Conservation (phyloP, 352 stramenopile species). For the Globisporangium polare region DNA sequence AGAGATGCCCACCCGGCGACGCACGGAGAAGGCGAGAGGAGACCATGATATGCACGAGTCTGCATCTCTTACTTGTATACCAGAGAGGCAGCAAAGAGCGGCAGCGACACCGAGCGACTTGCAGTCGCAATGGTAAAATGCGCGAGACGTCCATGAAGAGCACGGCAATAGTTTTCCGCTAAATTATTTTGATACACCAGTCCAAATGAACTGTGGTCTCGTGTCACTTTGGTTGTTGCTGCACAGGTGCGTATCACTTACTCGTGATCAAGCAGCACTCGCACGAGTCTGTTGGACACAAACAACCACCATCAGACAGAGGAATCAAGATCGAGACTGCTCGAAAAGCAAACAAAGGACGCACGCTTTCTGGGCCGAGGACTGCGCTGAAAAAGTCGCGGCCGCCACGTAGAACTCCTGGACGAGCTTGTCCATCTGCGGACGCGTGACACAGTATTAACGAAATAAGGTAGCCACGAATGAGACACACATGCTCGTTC, state of each 20-base stretch:
- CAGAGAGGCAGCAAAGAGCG: neutral
- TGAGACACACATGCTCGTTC: too few species aligned
- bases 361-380: constrained; percentile 35
- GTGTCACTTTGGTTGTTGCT: neutral
- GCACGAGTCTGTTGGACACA: neutral
- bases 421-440: constrained; percentile 54
- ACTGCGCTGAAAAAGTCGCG: constrained; percentile 41
- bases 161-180: neutral
- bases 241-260: neutral
- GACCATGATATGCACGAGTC: too few species aligned
- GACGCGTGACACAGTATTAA: neutral
- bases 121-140: neutral
- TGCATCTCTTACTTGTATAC: too few species aligned
- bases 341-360: constrained; percentile 3
- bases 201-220: neutral
- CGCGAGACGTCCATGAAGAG: neutral
- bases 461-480: neutral
- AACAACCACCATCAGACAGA: neutral
- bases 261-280: constrained; percentile 1
- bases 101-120: neutral
- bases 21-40: too few species aligned
- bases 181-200: neutral
- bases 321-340: neutral
- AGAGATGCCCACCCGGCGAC: too few species aligned
- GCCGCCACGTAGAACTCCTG: constrained; percentile 59